A percentile compares a stretch with the other conserved stretches of the same genome.
Evolutionary conservation across 148 eudicot genomes (phyloP).

Genomic region (Chenopodium quinoa): DNA sequence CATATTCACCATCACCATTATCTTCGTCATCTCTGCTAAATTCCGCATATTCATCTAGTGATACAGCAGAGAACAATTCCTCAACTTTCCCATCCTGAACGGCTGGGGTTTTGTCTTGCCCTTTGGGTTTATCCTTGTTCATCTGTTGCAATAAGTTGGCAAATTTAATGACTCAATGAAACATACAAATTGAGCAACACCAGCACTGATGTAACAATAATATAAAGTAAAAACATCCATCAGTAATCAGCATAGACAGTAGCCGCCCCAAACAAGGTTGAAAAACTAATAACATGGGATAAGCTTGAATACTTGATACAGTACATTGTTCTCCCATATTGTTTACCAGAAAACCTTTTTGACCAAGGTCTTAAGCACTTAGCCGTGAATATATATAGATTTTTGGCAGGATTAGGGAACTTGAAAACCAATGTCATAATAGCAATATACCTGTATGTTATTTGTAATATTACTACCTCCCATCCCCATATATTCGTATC

Average conservation of each 20-base stretch:
- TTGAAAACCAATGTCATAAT: not conserved
- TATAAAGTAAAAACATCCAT: not conserved
- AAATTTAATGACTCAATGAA: not conserved
- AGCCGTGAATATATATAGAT: not conserved
- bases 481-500: not conserved
- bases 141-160: constrained; percentile 39
- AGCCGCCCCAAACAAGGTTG: not conserved
- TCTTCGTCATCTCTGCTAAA: constrained; percentile 40
- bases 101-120: constrained; percentile 32
- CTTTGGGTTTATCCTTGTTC: constrained; percentile 60
- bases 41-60: constrained; percentile 63
- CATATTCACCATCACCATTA: constrained; percentile 24
- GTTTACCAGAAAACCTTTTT: not conserved
- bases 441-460: not conserved
- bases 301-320: too few species aligned
- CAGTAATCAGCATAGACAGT: not conserved
- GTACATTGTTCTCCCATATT: not conserved
- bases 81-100: constrained; percentile 55
- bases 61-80: constrained; percentile 48
- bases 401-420: not conserved
- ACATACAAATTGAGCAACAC: not conserved
- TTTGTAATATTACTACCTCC: not conserved
- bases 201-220: not conserved
- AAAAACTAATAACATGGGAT: not conserved
- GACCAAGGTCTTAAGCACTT: not conserved